Evolutionary conservation across 805 yeast genomes (phyloP), one percentile per base, ranked within the genome.

Genomic region (Ogataea trehaloabstinens): DNA sequence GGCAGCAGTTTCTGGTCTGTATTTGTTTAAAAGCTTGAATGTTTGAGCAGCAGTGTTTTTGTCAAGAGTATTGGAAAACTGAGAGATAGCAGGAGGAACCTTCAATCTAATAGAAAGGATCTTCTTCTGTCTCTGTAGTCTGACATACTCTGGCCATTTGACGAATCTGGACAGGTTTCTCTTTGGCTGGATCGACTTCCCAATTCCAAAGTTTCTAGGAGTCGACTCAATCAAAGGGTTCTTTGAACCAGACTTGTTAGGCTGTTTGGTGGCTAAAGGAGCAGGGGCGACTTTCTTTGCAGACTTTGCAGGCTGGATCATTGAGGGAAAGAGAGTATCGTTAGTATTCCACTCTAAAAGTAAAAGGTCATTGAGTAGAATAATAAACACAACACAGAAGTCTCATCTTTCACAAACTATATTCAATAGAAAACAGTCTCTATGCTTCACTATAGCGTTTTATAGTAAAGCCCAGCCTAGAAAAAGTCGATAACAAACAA

Each of bases 61-160:
- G 85, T 89, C 97, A 72, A 89, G 80, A 64, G 88, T 83, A 75
- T 84, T 76, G 67, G 86, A 88, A 83, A 89, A 89, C 76, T 89
- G 97, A 53, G 96, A 78, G 67, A 89, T 80, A 55, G 96, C 85
- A 66, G 97, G 97, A 58, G 97, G 97, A 67, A 89, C 97, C 83
- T 90, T 89, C 69, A 89, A 79, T 82, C 97, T 88, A 71, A 87
- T 70, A 63, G 81, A 75, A 71, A 89, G 79, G 71, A 89, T 84
- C 81, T 89, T 89, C 83, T 82, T 89, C 77, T 90, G 96, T 80
- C 97, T 88, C 79, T 89, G 97, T 63, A 89, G 78, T 76, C 95
- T 86, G 60, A 89, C 93, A 71, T 88, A 87, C 74, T 84, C 90
- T 70, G 97, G 97, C 97, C 96, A 89, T 75, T 85, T 90, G 67